Evolutionary conservation across 2,329 filamentous ascomycete genomes (phyloP).

Genomic region (Ophiostoma novo-ulmi): DNA sequence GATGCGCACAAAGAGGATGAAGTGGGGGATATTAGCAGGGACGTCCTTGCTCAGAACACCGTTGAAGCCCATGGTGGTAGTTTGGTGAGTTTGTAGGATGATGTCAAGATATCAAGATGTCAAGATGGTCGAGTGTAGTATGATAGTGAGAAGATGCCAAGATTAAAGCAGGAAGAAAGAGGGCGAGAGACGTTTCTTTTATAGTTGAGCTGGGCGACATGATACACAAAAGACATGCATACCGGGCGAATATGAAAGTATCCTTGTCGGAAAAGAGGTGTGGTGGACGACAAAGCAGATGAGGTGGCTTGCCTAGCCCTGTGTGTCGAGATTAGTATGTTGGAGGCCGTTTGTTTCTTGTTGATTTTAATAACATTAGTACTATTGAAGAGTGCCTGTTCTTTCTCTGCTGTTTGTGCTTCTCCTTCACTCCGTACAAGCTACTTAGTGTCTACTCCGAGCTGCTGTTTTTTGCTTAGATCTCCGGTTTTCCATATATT

Average conservation of each 20-base stretch:
- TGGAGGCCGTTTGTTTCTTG: neutral
- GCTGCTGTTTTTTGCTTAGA: neutral
- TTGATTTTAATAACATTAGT: neutral
- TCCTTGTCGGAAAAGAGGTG: neutral
- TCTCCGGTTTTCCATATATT: neutral
- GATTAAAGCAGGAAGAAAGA: neutral
- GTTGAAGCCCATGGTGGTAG: neutral
- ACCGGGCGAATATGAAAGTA: neutral
- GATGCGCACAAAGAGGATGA: conserved; percentile 38
- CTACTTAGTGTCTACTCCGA: no score
- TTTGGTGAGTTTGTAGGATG: neutral
- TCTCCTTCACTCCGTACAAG: neutral
- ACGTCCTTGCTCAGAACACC: conserved; percentile 1
- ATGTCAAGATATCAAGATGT: neutral
- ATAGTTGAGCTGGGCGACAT: neutral
- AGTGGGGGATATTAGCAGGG: neutral
- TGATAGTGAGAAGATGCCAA: neutral
- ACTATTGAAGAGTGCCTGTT: neutral
- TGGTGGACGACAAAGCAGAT: neutral
- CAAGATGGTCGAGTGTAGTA: neutral
- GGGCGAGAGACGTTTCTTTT: neutral
- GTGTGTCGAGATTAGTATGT: neutral
- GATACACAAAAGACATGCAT: neutral
- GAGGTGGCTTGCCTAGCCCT: conserved; percentile 6
- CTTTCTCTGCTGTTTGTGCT: neutral